Percentiles rank a stretch among this genome's conserved stretches.
Evolutionary conservation across 345 rosid species (phyloP).

Genomic region (Hypericum androsaemum): DNA sequence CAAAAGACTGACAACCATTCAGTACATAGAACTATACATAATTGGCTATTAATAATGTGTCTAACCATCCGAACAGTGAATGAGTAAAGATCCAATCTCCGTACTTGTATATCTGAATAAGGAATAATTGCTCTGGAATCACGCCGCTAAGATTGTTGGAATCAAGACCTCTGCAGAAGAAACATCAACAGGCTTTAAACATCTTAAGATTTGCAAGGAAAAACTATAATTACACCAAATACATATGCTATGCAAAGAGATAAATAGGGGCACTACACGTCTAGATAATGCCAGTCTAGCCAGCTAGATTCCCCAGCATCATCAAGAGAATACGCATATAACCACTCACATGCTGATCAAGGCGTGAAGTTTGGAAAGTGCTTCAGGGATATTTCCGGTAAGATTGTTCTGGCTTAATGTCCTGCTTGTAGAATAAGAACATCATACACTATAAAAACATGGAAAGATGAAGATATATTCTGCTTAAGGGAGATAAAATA

Average conservation of each 20-base stretch:
- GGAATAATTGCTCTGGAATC: slow-evolving; percentile 62
- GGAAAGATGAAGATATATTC: slow-evolving; percentile 1
- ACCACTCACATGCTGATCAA: slow-evolving; percentile 70
- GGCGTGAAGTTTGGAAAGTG: slow-evolving; percentile 47
- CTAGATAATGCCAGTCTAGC: too few relatives aligned
- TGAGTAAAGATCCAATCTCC: slow-evolving; percentile 5
- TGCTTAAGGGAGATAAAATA: slow-evolving; percentile 10
- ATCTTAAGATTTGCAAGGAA: slow-evolving; percentile 2
- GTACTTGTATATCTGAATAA: slow-evolving; percentile 66
- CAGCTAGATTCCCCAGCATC: neutral
- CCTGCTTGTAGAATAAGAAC: slow-evolving; percentile 34
- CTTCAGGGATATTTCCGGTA: slow-evolving; percentile 58
- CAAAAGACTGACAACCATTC: too few relatives aligned
- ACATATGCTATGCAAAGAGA: too few relatives aligned
- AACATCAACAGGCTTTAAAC: slow-evolving; percentile 5
- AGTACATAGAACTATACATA: too few relatives aligned
- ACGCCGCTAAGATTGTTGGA: slow-evolving; percentile 66
- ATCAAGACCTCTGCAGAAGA: slow-evolving; percentile 61
- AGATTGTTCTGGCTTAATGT: slow-evolving; percentile 82
- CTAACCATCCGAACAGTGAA: too few relatives aligned
- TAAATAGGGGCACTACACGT: too few relatives aligned
- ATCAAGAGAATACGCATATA: neutral
- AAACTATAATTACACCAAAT: neutral
- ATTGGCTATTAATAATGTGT: too few relatives aligned
- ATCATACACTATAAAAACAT: neutral